Conservation (phyloP, 2,329 filamentous ascomycete species). For the Scedosporium dehoogii region DNA sequence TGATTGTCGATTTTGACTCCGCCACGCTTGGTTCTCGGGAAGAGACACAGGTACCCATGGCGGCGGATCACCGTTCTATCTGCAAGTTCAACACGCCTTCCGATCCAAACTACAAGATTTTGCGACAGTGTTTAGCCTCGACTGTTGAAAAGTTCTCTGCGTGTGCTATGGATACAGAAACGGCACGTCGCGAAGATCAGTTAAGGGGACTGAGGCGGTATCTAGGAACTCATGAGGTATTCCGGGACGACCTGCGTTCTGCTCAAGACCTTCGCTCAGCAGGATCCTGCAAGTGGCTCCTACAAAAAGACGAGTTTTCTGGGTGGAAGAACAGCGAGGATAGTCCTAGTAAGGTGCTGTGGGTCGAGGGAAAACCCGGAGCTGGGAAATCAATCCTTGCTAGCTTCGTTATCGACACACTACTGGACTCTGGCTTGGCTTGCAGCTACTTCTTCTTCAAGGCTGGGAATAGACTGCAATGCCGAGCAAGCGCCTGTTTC, state of each 20-base stretch:
- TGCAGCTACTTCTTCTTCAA: background rate
- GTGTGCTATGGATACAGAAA: background rate
- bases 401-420: background rate
- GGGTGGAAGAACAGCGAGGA: conserved; percentile 13
- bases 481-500: background rate
- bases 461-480: background rate
- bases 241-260: conserved; percentile 12
- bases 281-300: conserved; percentile 17
- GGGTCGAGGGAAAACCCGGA: background rate
- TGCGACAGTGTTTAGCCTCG: conserved; percentile 8
- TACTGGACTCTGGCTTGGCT: background rate
- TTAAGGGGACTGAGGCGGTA: background rate
- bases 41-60: conserved; percentile 15
- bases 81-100: conserved; percentile 18
- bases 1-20: background rate
- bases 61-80: conserved; percentile 19
- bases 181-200: background rate
- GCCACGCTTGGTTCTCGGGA: conserved; percentile 11
- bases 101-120: conserved; percentile 16
- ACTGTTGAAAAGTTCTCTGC: background rate
- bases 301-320: conserved; percentile 4
- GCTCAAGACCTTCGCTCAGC: conserved; percentile 10
- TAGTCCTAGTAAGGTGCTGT: background rate
- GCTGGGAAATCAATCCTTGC: background rate
- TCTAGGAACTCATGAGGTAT: background rate